These are phyloP conservation scores for Tritrichomonas musculus DNA, from an alignment of 208 protist genomes.

Conservation along the genomic window DNA sequence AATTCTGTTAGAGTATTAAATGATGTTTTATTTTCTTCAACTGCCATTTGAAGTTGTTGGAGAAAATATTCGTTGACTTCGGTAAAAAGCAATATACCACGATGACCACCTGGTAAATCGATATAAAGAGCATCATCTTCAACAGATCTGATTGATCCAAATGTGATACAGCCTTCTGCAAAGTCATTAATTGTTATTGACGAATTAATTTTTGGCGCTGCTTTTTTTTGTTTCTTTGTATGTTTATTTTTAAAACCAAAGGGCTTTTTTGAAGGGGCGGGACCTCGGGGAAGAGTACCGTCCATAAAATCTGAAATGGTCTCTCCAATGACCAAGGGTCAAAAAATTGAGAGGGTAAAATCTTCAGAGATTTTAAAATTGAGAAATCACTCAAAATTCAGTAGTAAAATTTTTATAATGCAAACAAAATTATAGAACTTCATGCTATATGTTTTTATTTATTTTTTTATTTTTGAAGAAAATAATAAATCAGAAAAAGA, in stretches of 20 bases:
- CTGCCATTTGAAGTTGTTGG: neutral
- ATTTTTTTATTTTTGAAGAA: no score
- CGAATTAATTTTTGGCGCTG: neutral
- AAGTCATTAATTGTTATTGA: neutral
- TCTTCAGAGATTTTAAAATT: no score
- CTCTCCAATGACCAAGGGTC: neutral
- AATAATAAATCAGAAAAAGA: no score
- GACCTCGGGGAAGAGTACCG: neutral
- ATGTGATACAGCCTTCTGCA: neutral
- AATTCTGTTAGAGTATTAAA: neutral
- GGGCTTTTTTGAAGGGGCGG: neutral
- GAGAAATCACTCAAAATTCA: no score
- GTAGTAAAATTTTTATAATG: no score
- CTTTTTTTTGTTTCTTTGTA: neutral
- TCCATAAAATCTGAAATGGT: neutral
- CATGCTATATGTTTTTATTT: no score
- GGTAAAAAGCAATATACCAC: neutral
- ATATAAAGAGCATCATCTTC: conserved; percentile 2
- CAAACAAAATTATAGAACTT: no score
- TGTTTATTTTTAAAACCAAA: neutral
- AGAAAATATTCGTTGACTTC: conserved; percentile 23
- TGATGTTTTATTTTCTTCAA: neutral
- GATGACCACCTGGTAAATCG: neutral
- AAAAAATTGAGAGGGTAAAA: no score
- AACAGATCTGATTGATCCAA: neutral